A percentile compares a stretch with the other conserved stretches of the same genome.
Evolutionary conservation across 2,329 filamentous ascomycete species (phyloP).

Genomic region (Trichoderma citrinoviride): DNA sequence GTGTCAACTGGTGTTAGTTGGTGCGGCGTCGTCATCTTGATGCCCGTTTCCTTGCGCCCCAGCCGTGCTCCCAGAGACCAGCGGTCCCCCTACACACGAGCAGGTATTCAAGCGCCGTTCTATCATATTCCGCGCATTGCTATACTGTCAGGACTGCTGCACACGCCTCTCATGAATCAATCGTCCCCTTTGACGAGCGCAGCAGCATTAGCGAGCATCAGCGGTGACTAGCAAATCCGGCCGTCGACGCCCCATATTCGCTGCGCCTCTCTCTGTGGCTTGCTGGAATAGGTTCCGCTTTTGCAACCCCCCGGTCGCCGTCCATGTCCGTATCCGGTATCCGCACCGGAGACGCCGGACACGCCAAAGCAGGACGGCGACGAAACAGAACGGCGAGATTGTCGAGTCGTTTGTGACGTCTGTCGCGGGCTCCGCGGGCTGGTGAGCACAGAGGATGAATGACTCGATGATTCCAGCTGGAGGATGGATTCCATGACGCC

Average conservation of each 20-base stretch:
- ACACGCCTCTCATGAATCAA: constrained; percentile 8
- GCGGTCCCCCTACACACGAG: not conserved
- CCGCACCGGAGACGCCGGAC: constrained; percentile 21
- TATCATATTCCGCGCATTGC: not conserved
- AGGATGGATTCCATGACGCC: not conserved
- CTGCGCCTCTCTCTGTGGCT: constrained; percentile 22
- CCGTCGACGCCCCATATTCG: constrained; percentile 11
- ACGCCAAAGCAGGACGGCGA: constrained; percentile 15
- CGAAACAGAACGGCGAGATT: constrained; percentile 15
- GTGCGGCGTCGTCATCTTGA: constrained; percentile 10
- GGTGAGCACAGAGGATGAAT: not conserved
- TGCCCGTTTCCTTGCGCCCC: not conserved
- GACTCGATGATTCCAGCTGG: constrained; percentile 13
- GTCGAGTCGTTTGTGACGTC: constrained; percentile 3
- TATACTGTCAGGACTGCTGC: not conserved
- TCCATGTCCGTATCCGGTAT: constrained; percentile 22
- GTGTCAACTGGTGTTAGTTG: not conserved
- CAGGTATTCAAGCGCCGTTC: not conserved
- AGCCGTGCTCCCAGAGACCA: not conserved
- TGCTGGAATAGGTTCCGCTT: constrained; percentile 14
- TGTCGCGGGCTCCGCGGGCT: constrained; percentile 11
- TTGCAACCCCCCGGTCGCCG: constrained; percentile 17
- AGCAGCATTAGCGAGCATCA: constrained; percentile 12
- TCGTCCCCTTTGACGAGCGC: not conserved
- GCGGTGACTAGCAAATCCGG: constrained; percentile 14